These are phyloP conservation scores for Colletotrichum truncatum DNA, from an alignment of 2,329 filamentous ascomycete genomes.

Conservation along the genomic window DNA sequence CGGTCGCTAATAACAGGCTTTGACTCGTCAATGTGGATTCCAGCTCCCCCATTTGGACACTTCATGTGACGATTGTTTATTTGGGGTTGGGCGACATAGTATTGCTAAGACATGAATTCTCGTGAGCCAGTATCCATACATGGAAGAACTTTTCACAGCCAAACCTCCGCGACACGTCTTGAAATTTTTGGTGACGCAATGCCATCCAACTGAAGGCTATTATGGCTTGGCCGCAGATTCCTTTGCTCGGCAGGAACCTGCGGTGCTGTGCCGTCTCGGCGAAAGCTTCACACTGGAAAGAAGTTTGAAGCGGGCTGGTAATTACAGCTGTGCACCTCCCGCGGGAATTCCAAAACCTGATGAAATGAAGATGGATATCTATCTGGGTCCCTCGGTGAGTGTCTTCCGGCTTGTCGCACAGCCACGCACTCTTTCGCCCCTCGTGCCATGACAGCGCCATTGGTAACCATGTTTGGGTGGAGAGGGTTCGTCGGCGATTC, in stretches of 20 bases:
- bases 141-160: neutral
- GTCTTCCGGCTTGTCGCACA: conserved; percentile 1
- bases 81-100: neutral
- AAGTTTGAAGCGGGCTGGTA: no score
- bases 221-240: neutral
- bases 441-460: neutral
- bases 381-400: neutral
- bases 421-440: conserved; percentile 24
- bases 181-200: conserved; percentile 1
- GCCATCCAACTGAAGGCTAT: neutral
- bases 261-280: conserved; percentile 5
- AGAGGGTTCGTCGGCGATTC: conserved; percentile 13
- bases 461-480: neutral
- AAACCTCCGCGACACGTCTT: neutral
- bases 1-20: neutral
- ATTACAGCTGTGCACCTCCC: neutral
- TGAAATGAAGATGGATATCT: neutral
- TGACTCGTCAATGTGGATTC: neutral
- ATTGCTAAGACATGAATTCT: conserved; percentile 3
- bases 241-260: neutral
- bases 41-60: conserved; percentile 9
- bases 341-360: neutral
- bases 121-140: neutral
- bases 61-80: neutral
- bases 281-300: conserved; percentile 3